These are phyloP conservation scores for Xylaria cubensis DNA, from an alignment of 495 filamentous ascomycete genomes.

Conservation along the genomic window DNA sequence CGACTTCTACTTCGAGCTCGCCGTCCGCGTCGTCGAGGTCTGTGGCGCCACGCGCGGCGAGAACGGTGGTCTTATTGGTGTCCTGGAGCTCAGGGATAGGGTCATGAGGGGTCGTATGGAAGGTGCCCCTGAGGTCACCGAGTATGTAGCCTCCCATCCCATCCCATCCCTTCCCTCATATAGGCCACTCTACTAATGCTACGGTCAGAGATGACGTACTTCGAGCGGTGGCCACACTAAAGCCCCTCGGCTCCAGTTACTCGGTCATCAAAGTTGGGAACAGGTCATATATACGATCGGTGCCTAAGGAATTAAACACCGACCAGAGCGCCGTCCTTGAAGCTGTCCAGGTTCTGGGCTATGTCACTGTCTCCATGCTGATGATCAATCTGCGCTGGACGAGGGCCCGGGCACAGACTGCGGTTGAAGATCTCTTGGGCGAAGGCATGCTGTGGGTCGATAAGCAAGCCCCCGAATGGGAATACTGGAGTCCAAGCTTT, in stretches of 20 bases:
- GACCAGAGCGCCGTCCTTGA: slow-evolving; percentile 94
- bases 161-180: background rate
- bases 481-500: slow-evolving; percentile 91
- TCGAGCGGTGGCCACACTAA: slow-evolving; percentile 84
- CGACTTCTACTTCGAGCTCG: slow-evolving; percentile 98
- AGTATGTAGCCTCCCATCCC: slow-evolving; percentile 44
- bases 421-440: slow-evolving; percentile 86
- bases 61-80: slow-evolving; percentile 89
- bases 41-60: slow-evolving; percentile 86
- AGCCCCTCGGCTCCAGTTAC: slow-evolving; percentile 88
- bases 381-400: slow-evolving; percentile 90
- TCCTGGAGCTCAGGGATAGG: slow-evolving; percentile 77
- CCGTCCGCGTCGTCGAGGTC: slow-evolving; percentile 90
- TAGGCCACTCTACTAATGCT: background rate
- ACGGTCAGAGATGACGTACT: slow-evolving; percentile 80
- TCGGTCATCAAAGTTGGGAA: slow-evolving; percentile 79
- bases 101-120: slow-evolving; percentile 76
- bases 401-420: slow-evolving; percentile 81
- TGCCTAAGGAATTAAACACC: slow-evolving; percentile 95
- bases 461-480: slow-evolving; percentile 80
- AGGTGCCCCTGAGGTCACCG: slow-evolving; percentile 75
- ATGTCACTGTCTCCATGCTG: slow-evolving; percentile 89
- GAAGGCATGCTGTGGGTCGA: slow-evolving; percentile 97
- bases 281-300: slow-evolving; percentile 86
- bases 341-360: slow-evolving; percentile 82